Conservation (phyloP, 2,329 filamentous ascomycete species). For the Triangularia setosa region DNA sequence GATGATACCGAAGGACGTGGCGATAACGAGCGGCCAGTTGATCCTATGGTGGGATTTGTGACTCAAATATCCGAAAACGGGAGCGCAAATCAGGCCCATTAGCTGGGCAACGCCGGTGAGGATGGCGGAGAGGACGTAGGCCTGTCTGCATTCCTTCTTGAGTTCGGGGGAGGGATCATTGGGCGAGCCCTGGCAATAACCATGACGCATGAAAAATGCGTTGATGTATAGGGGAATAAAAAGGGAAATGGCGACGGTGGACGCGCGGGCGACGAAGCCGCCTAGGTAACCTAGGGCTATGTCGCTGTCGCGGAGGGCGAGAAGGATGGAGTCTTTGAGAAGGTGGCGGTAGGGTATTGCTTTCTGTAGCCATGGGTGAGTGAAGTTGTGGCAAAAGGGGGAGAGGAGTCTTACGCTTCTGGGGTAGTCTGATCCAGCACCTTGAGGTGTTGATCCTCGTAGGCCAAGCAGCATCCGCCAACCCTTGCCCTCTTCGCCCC, state of each 20-base stretch:
- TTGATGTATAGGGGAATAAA: slow-evolving; percentile 95
- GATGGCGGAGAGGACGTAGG: slow-evolving; percentile 83
- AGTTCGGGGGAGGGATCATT: slow-evolving; percentile 66
- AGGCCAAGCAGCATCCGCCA: slow-evolving; percentile 56
- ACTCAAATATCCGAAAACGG: slow-evolving; percentile 82
- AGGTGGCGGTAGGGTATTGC: slow-evolving; percentile 57
- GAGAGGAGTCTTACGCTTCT: slow-evolving; percentile 14
- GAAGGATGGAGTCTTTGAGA: slow-evolving; percentile 58
- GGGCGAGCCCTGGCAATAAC: slow-evolving; percentile 68
- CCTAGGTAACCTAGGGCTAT: slow-evolving; percentile 88
- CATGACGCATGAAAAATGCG: slow-evolving; percentile 77
- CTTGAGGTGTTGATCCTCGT: slow-evolving; percentile 26
- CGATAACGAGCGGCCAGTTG: slow-evolving; percentile 70
- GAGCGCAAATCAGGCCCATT: slow-evolving; percentile 77
- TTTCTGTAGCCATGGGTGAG: slow-evolving; percentile 23
- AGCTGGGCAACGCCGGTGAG: slow-evolving; percentile 87
- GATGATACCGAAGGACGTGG: slow-evolving; percentile 68
- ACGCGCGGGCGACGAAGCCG: slow-evolving; percentile 90
- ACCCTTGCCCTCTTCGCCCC: slow-evolving; percentile 75
- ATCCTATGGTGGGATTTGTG: slow-evolving; percentile 57
- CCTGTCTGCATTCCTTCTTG: slow-evolving; percentile 77
- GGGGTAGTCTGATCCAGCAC: slow-evolving; percentile 12
- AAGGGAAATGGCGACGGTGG: slow-evolving; percentile 88
- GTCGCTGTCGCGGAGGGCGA: slow-evolving; percentile 71
- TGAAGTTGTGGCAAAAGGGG: neutral